Base-by-base conservation (phyloP, 2,329 filamentous ascomycete genomes). In the Monosporascus sp. region DNA sequence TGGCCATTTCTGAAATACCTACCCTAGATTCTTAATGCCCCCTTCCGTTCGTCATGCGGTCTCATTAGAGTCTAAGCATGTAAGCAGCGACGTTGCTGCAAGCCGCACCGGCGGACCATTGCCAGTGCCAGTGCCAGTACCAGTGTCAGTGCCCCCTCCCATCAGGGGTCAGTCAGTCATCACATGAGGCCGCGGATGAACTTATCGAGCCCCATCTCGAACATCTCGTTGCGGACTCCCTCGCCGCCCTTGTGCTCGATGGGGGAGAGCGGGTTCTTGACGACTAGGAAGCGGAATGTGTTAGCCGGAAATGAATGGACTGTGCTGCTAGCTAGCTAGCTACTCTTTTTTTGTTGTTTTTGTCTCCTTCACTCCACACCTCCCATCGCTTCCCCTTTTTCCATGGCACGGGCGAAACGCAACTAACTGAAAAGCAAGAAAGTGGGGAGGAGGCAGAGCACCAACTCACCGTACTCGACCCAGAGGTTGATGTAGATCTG, bases 401-500 rank as follows among this genome's bases (percentile, higher is more conserved):
- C 9, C 31, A 35, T 14, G 2, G 11, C 31, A 35, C 11, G 11
- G 31, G 31, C 31, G 31, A 35, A 35, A 35, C 31, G 31, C 31
- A 35, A 35, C 31, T 14, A 11, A 35, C 31, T 35, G 11, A 35
- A 35, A 35, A 14, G 31, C 31, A 54, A 31, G n/a, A 38, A 18
- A 49, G 53, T 18, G 14, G 27, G 25, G n/a, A 3, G 22, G 15
- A 18, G 25, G 0, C 22, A 5, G 31, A 14, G 5, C 9, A 7
- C 31, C 22, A 17, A 74, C 79, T 54, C 72, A 90, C 88, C 87
- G 65, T 94, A 99, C 75, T 99, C 94, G 18, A 99, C 93, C 76
- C 94, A 99, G 24, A 97, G 82, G 70, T 96, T 97, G 54, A 97
- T 95, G 72, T 97, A 99, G 58, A 99, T 97, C 79, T 99, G 94